Evolutionary conservation across 2,329 filamentous ascomycete genomes (phyloP).

Genomic region (Kalmusia sp.): DNA sequence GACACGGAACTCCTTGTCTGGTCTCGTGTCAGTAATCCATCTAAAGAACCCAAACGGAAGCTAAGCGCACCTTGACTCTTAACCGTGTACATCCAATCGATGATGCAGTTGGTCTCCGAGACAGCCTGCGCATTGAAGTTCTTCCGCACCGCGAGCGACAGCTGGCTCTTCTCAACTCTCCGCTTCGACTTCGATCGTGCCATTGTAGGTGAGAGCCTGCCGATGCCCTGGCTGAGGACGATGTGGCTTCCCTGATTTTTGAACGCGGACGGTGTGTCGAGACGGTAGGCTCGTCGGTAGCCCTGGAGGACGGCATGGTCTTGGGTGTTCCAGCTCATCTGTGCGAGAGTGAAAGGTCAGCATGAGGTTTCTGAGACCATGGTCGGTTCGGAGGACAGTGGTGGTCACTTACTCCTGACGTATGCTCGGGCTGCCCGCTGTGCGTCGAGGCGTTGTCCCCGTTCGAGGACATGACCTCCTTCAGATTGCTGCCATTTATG

Average conservation of each 20-base stretch:
- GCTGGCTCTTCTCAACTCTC: slow-evolving; percentile 73
- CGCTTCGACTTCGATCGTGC: slow-evolving; percentile 68
- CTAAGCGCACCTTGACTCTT: slow-evolving; percentile 60
- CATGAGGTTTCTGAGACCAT: slow-evolving; percentile 11
- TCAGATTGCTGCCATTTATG: slow-evolving; percentile 44
- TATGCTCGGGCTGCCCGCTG: slow-evolving; percentile 43
- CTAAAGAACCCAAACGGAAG: background rate
- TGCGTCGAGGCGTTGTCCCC: slow-evolving; percentile 45
- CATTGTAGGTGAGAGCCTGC: slow-evolving; percentile 78
- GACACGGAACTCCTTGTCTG: slow-evolving; percentile 57
- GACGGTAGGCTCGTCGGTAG: slow-evolving; percentile 76
- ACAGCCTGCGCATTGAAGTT: slow-evolving; percentile 84
- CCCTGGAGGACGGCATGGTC: slow-evolving; percentile 72
- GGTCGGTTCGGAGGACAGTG: slow-evolving; percentile 5
- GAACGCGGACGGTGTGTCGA: slow-evolving; percentile 75
- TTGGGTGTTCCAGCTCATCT: slow-evolving; percentile 72
- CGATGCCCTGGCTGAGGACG: slow-evolving; percentile 66
- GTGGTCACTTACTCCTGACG: slow-evolving; percentile 40
- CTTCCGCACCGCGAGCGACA: slow-evolving; percentile 76
- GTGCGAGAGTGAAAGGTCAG: slow-evolving; percentile 14
- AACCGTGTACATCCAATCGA: slow-evolving; percentile 78
- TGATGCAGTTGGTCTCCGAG: slow-evolving; percentile 82
- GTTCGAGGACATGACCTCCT: slow-evolving; percentile 42
- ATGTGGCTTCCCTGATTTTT: slow-evolving; percentile 57
- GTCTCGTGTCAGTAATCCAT: slow-evolving; percentile 11